Evolutionary conservation across 371 early-diverging fungal genomes (phyloP).

Genomic region (Blastocladiella emersonii): DNA sequence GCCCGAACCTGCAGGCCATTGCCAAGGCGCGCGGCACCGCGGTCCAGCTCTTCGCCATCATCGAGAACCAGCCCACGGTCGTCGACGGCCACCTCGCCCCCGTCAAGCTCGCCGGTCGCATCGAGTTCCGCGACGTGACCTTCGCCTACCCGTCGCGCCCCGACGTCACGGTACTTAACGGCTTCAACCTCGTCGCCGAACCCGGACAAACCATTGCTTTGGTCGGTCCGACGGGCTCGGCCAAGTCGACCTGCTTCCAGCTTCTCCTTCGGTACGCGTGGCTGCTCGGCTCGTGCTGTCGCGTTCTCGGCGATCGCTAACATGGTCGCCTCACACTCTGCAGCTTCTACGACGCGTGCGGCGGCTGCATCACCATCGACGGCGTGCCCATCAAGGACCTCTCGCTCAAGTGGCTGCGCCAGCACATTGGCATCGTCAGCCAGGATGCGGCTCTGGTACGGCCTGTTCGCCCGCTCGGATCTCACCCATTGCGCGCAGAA

Average conservation of each 20-base stretch:
- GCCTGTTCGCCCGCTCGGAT: no score
- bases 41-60: constrained; percentile 49
- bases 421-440: constrained; percentile 31
- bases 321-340: no score
- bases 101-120: constrained; percentile 18
- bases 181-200: constrained; percentile 25
- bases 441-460: constrained; percentile 57
- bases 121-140: constrained; percentile 18
- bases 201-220: constrained; percentile 40
- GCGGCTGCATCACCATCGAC: constrained; percentile 23
- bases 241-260: constrained; percentile 10
- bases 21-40: constrained; percentile 53
- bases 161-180: constrained; percentile 35
- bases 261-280: background rate
- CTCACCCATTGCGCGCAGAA: no score
- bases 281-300: no score
- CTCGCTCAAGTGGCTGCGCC: constrained; percentile 25
- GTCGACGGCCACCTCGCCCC: no score
- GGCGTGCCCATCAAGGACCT: constrained; percentile 24
- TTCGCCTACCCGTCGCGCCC: constrained; percentile 38
- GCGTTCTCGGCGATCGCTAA: no score
- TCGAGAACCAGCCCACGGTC: constrained; percentile 58
- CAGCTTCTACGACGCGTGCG: constrained; percentile 30
- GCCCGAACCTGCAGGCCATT: constrained; percentile 39
- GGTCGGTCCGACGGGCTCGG: constrained; percentile 36